Evolutionary conservation across 1,284 basidiomycete genomes (phyloP).

Genomic region (Dichomitus squalens): DNA sequence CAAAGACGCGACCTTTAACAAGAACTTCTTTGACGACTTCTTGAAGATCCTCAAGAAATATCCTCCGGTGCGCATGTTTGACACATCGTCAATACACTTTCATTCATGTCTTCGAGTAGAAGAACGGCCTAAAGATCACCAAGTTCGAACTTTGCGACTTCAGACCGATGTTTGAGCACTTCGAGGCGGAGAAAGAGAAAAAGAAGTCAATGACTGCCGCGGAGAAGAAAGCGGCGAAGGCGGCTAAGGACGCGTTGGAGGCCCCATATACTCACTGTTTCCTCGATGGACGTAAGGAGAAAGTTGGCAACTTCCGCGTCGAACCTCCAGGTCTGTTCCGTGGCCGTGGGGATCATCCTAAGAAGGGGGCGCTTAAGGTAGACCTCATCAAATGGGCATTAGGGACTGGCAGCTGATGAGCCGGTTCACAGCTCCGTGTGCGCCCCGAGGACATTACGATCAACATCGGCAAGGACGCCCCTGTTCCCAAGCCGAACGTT

Average conservation of each 20-base stretch:
- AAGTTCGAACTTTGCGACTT: conserved; percentile 91
- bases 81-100: background rate
- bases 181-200: conserved; percentile 90
- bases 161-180: conserved; percentile 91
- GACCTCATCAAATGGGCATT: conserved; percentile 6
- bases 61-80: conserved; percentile 74
- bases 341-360: conserved; percentile 97
- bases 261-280: conserved; percentile 84
- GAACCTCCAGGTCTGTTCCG: conserved; percentile 98
- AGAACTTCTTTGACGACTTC: conserved; percentile 97
- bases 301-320: conserved; percentile 96
- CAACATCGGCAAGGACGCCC: conserved; percentile 82
- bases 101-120: conserved; percentile 39
- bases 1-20: conserved; percentile 86
- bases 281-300: conserved; percentile 96
- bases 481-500: conserved; percentile 83
- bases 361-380: conserved; percentile 95
- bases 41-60: conserved; percentile 75
- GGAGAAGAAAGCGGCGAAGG: conserved; percentile 90
- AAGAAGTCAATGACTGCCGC: conserved; percentile 87
- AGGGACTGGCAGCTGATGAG: background rate
- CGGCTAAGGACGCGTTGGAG: conserved; percentile 83
- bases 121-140: conserved; percentile 76
- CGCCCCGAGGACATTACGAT: conserved; percentile 92
- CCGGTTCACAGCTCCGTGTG: conserved; percentile 67